These are phyloP conservation scores for Allium fistulosum DNA, from an alignment of 106 monocot species.

Conservation along the genomic window DNA sequence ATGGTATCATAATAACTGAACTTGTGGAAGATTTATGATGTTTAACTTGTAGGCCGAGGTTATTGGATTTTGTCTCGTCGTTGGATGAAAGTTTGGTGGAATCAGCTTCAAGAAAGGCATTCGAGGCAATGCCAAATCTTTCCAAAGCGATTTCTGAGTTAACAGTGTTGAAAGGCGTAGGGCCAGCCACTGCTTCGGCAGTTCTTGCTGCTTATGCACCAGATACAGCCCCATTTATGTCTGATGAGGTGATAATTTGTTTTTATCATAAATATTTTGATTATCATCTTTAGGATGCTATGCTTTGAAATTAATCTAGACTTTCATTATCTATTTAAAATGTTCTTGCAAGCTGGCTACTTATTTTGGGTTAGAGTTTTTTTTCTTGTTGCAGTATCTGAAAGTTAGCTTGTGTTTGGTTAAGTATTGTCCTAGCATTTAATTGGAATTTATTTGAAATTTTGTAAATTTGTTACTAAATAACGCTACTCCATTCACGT, in stretches of 20 bases:
- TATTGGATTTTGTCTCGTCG: slow-evolving; percentile 53
- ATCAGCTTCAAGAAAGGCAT: slow-evolving; percentile 57
- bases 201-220: slow-evolving; percentile 87
- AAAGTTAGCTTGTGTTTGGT: too few relatives aligned
- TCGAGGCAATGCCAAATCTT: slow-evolving; percentile 55
- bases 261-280: background rate
- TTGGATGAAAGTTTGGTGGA: slow-evolving; percentile 55
- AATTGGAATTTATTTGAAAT: too few relatives aligned
- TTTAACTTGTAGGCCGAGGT: slow-evolving; percentile 40
- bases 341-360: too few relatives aligned
- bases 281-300: background rate
- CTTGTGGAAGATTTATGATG: too few relatives aligned
- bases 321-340: too few relatives aligned
- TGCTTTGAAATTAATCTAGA: too few relatives aligned
- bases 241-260: slow-evolving; percentile 65
- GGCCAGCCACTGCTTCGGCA: slow-evolving; percentile 85
- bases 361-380: too few relatives aligned
- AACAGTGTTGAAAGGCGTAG: slow-evolving; percentile 75
- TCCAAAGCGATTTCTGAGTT: slow-evolving; percentile 55
- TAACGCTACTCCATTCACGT: too few relatives aligned
- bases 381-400: too few relatives aligned
- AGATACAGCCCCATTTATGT: slow-evolving; percentile 87
- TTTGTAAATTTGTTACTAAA: too few relatives aligned
- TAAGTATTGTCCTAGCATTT: too few relatives aligned
- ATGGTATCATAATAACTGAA: too few relatives aligned